Evolutionary conservation across 495 filamentous ascomycete species (phyloP).

Genomic region (Parathielavia hyrcaniae): DNA sequence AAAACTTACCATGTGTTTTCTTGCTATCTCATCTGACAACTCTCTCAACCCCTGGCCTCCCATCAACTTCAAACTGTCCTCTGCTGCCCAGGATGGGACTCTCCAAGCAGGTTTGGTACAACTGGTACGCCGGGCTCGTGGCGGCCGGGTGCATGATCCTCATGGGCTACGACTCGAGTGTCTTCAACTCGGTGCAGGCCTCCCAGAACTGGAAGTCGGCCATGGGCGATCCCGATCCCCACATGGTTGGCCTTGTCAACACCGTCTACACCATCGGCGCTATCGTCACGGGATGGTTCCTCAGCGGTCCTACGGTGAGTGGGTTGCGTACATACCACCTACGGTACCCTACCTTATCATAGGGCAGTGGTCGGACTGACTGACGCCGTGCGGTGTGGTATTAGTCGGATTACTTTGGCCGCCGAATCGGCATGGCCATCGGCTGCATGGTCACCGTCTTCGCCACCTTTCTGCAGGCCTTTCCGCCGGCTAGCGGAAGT

Average conservation of each 20-base stretch:
- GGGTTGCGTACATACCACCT: no score
- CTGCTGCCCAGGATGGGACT: neutral
- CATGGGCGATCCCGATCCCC: neutral
- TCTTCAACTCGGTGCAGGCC: neutral
- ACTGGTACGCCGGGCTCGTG: neutral
- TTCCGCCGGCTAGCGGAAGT: neutral
- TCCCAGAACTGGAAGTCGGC: neutral
- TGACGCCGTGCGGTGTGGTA: no score
- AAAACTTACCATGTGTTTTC: neutral
- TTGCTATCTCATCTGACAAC: neutral
- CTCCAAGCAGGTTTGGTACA: slow-evolving; percentile 1
- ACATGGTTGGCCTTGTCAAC: neutral
- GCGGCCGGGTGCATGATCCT: neutral
- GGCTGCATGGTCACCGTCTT: neutral
- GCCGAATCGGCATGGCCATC: neutral
- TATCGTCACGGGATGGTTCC: neutral
- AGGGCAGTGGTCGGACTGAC: no score
- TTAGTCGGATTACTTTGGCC: slow-evolving; percentile 1
- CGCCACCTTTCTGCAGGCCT: neutral
- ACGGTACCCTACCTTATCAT: no score
- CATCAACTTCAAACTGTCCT: no score
- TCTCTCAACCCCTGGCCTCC: neutral
- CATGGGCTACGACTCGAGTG: neutral
- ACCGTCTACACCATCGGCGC: neutral
- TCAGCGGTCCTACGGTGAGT: neutral